Evolutionary conservation across 805 yeast genomes (phyloP), one percentile per base, ranked within the genome.

Genomic region (Kodamaea nitidulidarum): DNA sequence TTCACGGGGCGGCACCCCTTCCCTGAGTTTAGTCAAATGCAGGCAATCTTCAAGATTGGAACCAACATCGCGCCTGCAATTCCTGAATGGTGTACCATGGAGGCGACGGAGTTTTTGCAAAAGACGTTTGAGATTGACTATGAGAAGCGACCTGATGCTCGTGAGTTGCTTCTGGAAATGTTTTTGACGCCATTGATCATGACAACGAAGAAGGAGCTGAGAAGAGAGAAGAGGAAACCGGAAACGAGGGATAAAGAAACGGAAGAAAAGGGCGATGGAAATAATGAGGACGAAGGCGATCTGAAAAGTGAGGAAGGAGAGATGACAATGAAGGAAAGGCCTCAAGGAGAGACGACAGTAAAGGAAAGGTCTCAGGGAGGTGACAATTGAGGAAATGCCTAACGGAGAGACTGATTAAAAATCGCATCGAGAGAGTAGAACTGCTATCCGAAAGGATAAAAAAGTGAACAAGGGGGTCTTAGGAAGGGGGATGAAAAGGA

Each of bases 1-100:
- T 81, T 87, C 52, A 88, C 98, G 0, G 98, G 96, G 2, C 80
- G 80, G 41, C 98, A 93, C 59, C 98, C 98, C 18, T 93, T 84
- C 66, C 98, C 98, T 2, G 84, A 85, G 43, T 85, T 88, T 48
- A 81, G 88, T 36, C 98, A 88, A 58, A 88, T 90, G 95, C 98
- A 93, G 61, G 98, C 98, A 7, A 83, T 93, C 27, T 93, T 90
- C 74, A 82, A 84, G 58, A 84, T 93, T 39, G 98, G 98, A 2
- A 85, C 93, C 1, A 80, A 83, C 48, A 75, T 83, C 1, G 60
- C 71, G n/a, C 98, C 98, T 0, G 81, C 75, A 32, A 71, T 87
- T 5, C 98, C 98, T 0, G 70, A 73, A 7, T 74, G 80, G 76
- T 76, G 84, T 32, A 78, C 93, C 0, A 66, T 68, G 4, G 84